Evolutionary conservation across 805 yeast species (phyloP), one percentile per base, ranked within the genome.

Genomic region (Sugiyamaella boreocaroliniensis): DNA sequence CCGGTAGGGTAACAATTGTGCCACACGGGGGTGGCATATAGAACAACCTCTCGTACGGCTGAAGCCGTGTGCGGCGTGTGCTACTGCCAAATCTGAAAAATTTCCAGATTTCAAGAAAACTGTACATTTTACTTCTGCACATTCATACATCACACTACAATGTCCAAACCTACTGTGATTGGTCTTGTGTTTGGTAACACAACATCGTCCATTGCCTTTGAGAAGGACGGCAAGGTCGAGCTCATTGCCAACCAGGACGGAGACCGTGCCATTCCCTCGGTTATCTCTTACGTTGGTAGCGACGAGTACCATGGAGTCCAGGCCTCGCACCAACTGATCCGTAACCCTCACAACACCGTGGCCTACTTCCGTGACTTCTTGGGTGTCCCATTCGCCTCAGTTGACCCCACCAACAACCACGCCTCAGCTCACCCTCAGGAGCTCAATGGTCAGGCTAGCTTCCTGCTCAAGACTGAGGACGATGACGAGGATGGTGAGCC

Each of bases 161-260:
- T 45, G 48, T 45, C 48, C 22, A 15, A 22, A 34, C 48, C 71
- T 56, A 75, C 86, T 62, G 86, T 89, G 61, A 86, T 93, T 71
- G 99, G 99, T 72, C 81, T 93, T 69, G 83, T 97, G 43, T 92
- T 93, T 71, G 99, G 99, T 71, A 93, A 93, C 81, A 85, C 96
- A 47, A 81, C 96, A 56, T 86, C 97, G 48, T 87, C 97, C 55
- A 89, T 93, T 69, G 97, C 98, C 48, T 87, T 83, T 65, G 86
- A 90, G 61, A 65, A 62, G 51, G 97, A 92, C 65, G 97, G 97
- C 57, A 86, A 85, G 69, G 93, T 89, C 58, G 97, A 93, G 68
- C 96, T 93, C 61, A 92, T 93, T 70, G 99, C 99, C 61, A 92
- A 93, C 81, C 97, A 95, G 61, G 99, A 93, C 68, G 99, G 99